Base-by-base conservation (phyloP, 768 basidiomycete genomes). In the Gyrodon lividus region DNA sequence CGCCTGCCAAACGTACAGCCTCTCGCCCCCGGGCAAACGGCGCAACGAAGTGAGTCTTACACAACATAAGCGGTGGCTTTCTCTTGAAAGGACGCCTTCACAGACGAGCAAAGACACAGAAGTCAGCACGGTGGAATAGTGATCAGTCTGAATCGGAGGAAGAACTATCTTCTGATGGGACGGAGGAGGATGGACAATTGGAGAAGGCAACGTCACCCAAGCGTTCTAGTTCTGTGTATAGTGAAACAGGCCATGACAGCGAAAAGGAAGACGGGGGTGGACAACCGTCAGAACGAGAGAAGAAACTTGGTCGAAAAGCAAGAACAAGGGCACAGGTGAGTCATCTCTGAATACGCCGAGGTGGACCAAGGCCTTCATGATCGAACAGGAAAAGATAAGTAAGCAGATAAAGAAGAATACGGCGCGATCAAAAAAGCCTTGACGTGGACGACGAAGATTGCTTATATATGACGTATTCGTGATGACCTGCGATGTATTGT, bases 1-100 rank as follows among this genome's bases (percentile, higher is more conserved):
- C 77, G 23, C 66, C 61, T 49, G 68, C 69, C 24, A 85, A 86
- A 61, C 81, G 84, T 42, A 82, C 81, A 59, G 78, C 80, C 24
- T 65, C 75, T 9, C 65, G 61, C 24, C 47, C 64, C 5, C 66
- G 67, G 8, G 46, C 42, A 12, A 70, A 69, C 45, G 67, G 67
- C 14, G 54, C 43, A 1, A 40, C 55, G 19, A 68, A 68, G 67
- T 68, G 24, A 43, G 67, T 50, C 43, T 22, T 50, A 33, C 17
- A 19, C 19, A 38, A 14, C 13, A 33, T 34, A n/a, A 16, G 23
- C 19, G 26, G 24, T 17, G 19, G 20, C 24, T n/a, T 43, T 31
- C 6, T 20, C 43, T 30, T 65, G 47, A 68, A 33, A 30, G 40
- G 8, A 22, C 5, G 23, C n/a, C 17, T 41, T 24, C 1, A 26